These are phyloP conservation scores for Toxoplasma gondii DNA, from an alignment of 169 alveolate species.

Conservation along the genomic window DNA sequence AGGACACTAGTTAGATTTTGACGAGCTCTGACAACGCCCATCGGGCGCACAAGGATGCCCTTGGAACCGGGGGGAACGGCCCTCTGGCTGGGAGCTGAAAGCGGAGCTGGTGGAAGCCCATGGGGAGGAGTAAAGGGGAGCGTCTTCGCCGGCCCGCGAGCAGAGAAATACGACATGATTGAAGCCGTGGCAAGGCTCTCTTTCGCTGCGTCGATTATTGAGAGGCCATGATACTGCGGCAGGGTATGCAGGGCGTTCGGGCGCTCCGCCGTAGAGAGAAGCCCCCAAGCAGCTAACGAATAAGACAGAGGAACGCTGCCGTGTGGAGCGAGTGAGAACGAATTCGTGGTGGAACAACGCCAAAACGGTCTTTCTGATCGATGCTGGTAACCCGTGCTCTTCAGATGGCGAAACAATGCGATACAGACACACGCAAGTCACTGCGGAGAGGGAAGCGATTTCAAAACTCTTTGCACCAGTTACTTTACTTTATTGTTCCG, in stretches of 20 bases:
- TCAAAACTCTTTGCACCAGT: neutral
- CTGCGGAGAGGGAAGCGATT: neutral
- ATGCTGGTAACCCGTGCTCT: neutral
- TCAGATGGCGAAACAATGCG: neutral
- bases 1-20: neutral
- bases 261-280: too few species aligned
- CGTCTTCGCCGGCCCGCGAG: neutral
- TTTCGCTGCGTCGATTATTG: conserved; percentile 10
- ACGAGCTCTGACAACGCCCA: neutral
- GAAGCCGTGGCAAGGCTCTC: conserved; percentile 13
- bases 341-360: neutral
- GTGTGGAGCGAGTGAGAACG: neutral
- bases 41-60: neutral
- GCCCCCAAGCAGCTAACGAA: too few species aligned
- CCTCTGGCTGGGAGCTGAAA: neutral
- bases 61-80: neutral
- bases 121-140: neutral
- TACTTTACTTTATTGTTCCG: neutral
- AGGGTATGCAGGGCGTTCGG: too few species aligned
- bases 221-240: conserved; percentile 5
- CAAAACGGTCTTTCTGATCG: neutral
- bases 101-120: neutral
- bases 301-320: neutral
- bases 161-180: conserved; percentile 22
- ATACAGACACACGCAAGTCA: neutral